These are phyloP conservation scores for Globisporangium carolinianum DNA, from an alignment of 352 stramenopile species.

Conservation along the genomic window DNA sequence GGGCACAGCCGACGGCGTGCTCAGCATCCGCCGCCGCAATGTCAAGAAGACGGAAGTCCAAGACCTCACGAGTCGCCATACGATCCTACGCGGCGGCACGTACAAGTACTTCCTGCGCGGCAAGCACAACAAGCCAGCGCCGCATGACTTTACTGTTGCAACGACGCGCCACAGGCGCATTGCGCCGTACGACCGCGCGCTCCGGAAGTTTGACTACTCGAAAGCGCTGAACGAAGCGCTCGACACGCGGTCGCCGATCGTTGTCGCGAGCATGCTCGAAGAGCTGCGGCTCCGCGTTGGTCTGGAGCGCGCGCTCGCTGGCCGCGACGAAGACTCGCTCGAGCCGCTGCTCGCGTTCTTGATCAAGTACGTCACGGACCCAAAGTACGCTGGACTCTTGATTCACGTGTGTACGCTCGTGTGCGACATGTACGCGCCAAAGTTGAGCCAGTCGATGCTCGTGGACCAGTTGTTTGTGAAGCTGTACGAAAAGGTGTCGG, in stretches of 20 bases:
- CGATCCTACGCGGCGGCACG: slow-evolving; percentile 72
- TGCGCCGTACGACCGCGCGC: slow-evolving; percentile 87
- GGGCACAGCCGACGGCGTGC: slow-evolving; percentile 63
- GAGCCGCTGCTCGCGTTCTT: slow-evolving; percentile 94
- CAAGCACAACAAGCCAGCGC: slow-evolving; percentile 71
- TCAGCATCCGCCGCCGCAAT: slow-evolving; percentile 78
- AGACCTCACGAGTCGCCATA: slow-evolving; percentile 55
- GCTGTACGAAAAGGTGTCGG: slow-evolving; percentile 77
- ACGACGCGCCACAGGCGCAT: slow-evolving; percentile 87
- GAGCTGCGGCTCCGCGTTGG: slow-evolving; percentile 91
- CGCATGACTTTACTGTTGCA: slow-evolving; percentile 73
- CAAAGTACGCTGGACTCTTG: slow-evolving; percentile 90
- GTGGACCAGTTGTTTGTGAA: slow-evolving; percentile 94
- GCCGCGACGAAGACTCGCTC: slow-evolving; percentile 91
- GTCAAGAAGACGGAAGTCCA: slow-evolving; percentile 64
- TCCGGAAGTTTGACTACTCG: slow-evolving; percentile 95
- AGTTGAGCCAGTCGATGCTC: slow-evolving; percentile 87
- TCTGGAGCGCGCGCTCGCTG: slow-evolving; percentile 84
- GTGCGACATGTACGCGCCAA: slow-evolving; percentile 91
- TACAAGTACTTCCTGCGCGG: slow-evolving; percentile 90
- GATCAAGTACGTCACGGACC: slow-evolving; percentile 93
- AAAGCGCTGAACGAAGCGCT: slow-evolving; percentile 94
- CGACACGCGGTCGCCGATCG: slow-evolving; percentile 83
- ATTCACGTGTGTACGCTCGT: slow-evolving; percentile 91
- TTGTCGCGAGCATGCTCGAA: slow-evolving; percentile 93